Evolutionary conservation across 2,329 filamentous ascomycete genomes (phyloP).

Genomic region (Pseudogymnoascus sp.): DNA sequence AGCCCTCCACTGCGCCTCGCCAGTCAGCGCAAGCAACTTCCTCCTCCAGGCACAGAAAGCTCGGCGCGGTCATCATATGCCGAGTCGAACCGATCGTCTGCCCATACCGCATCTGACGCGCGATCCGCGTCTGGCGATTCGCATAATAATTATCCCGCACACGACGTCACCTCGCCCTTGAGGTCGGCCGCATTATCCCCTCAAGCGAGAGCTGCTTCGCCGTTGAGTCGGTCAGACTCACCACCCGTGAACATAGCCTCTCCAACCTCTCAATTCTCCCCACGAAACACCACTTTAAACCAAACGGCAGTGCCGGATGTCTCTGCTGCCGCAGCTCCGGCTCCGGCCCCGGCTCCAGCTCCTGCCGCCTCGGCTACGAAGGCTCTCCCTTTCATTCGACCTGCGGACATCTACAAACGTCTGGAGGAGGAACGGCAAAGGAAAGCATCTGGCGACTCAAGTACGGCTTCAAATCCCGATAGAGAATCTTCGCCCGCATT

Average conservation of each 20-base stretch:
- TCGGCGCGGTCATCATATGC: slow-evolving; percentile 1
- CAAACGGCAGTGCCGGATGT: slow-evolving; percentile 33
- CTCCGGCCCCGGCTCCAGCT: slow-evolving; percentile 21
- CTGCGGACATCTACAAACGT: slow-evolving; percentile 69
- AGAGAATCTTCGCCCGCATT: slow-evolving; percentile 7
- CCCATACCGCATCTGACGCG: slow-evolving; percentile 16
- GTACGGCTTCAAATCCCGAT: slow-evolving; percentile 25
- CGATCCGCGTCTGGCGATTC: slow-evolving; percentile 15
- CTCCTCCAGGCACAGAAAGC: neutral
- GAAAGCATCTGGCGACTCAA: slow-evolving; percentile 49
- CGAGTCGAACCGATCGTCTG: slow-evolving; percentile 19
- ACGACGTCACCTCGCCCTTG: slow-evolving; percentile 42
- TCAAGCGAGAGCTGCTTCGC: slow-evolving; percentile 33
- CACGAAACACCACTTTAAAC: slow-evolving; percentile 54
- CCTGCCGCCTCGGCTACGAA: slow-evolving; percentile 34
- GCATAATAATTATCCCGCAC: slow-evolving; percentile 30
- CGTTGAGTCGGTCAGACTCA: neutral
- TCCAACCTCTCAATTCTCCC: slow-evolving; percentile 41
- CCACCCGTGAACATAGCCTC: slow-evolving; percentile 20
- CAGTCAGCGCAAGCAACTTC: slow-evolving; percentile 19
- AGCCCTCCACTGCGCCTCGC: slow-evolving; percentile 19
- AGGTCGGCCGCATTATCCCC: slow-evolving; percentile 40
- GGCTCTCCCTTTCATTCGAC: slow-evolving; percentile 57
- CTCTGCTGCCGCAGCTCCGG: slow-evolving; percentile 24
- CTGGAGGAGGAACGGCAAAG: slow-evolving; percentile 58